Conservation (phyloP, 2,329 filamentous ascomycete species). For the Diaporthe citrichinensis region DNA sequence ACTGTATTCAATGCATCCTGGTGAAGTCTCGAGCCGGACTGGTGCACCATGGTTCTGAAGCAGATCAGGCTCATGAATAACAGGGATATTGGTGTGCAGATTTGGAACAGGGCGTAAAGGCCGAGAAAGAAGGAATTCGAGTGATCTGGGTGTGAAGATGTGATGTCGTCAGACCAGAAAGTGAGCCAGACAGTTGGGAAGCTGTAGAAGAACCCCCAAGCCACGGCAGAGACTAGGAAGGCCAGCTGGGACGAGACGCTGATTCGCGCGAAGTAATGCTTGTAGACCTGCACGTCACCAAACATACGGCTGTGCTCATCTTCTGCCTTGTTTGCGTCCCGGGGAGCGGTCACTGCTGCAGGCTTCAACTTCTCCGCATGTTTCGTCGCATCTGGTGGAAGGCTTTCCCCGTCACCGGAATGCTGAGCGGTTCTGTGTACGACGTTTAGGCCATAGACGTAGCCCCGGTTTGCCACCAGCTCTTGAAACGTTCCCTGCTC, state of each 20-base stretch:
- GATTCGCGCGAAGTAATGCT: slow-evolving; percentile 52
- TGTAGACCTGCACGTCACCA: slow-evolving; percentile 49
- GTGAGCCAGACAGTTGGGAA: slow-evolving; percentile 52
- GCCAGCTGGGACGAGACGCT: slow-evolving; percentile 37
- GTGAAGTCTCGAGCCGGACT: slow-evolving; percentile 40
- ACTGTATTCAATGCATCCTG: slow-evolving; percentile 50
- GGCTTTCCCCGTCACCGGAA: slow-evolving; percentile 36
- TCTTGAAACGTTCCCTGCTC: slow-evolving; percentile 60
- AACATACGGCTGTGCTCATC: background rate
- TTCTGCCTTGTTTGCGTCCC: background rate
- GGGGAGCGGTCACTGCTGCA: too few relatives aligned
- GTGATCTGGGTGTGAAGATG: background rate
- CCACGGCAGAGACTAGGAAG: slow-evolving; percentile 42
- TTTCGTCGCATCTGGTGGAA: slow-evolving; percentile 33
- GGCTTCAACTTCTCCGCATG: background rate
- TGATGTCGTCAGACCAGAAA: slow-evolving; percentile 4
- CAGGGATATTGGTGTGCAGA: background rate
- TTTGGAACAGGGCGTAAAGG: background rate
- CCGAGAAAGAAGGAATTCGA: background rate
- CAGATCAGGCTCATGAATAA: background rate
- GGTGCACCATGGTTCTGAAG: background rate
- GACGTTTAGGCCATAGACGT: slow-evolving; percentile 56
- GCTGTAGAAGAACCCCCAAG: slow-evolving; percentile 47
- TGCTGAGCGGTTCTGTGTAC: background rate
- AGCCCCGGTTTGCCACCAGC: slow-evolving; percentile 54